Conservation (phyloP, 768 basidiomycete species). For the Lanmaoa rubissima region DNA sequence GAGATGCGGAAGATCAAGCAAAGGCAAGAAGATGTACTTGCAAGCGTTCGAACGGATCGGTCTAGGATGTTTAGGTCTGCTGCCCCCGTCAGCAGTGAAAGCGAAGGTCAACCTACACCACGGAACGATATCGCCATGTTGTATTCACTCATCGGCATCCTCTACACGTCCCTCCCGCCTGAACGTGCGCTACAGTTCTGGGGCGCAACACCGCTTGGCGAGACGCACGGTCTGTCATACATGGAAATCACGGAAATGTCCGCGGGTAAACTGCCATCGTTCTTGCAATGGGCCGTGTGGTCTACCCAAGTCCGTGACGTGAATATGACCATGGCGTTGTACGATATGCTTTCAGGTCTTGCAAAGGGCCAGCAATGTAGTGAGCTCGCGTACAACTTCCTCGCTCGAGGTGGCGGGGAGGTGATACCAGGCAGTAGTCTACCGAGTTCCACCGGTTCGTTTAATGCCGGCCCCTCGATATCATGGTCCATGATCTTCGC, state of each 20-base stretch:
- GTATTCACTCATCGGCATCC: slow-evolving; percentile 77
- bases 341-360: slow-evolving; percentile 86
- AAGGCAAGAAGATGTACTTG: slow-evolving; percentile 82
- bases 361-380: slow-evolving; percentile 84
- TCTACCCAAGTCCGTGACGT: slow-evolving; percentile 73
- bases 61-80: slow-evolving; percentile 49
- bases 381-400: slow-evolving; percentile 85
- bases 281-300: slow-evolving; percentile 90
- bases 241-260: slow-evolving; percentile 61
- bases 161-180: slow-evolving; percentile 70
- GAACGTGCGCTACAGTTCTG: slow-evolving; percentile 87
- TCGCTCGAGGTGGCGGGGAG: slow-evolving; percentile 73
- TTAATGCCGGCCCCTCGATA: slow-evolving; percentile 51
- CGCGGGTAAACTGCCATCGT: slow-evolving; percentile 62
- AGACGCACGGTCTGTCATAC: slow-evolving; percentile 45
- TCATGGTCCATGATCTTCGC: slow-evolving; percentile 80
- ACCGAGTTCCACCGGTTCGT: slow-evolving; percentile 36
- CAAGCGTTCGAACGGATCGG: slow-evolving; percentile 63
- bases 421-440: slow-evolving; percentile 59
- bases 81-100: slow-evolving; percentile 40
- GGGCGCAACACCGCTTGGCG: slow-evolving; percentile 57
- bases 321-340: slow-evolving; percentile 74
- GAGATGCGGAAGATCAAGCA: slow-evolving; percentile 86
- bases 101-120: slow-evolving; percentile 47
- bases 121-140: slow-evolving; percentile 85